Evolutionary conservation across 2,329 filamentous ascomycete species (phyloP).

Genomic region (Tolypocladium ovalisporum): DNA sequence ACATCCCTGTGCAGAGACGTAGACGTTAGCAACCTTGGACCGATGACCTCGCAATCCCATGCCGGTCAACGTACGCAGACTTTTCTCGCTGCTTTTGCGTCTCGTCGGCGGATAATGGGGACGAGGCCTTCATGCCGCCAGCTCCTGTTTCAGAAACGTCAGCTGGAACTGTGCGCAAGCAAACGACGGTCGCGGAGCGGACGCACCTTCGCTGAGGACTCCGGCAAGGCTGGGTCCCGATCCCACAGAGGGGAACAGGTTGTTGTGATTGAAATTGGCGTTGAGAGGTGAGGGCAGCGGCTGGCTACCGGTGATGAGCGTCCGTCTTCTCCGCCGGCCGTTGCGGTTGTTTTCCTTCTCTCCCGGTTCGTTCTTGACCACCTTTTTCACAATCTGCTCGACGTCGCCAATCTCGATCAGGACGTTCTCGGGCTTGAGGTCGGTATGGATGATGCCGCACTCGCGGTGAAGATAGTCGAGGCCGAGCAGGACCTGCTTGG

Average conservation of each 20-base stretch:
- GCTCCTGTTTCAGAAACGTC: slow-evolving; percentile 13
- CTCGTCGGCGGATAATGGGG: slow-evolving; percentile 44
- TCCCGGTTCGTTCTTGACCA: slow-evolving; percentile 67
- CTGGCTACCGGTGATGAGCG: slow-evolving; percentile 93
- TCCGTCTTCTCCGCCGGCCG: slow-evolving; percentile 77
- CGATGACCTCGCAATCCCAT: neutral
- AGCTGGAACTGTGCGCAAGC: slow-evolving; percentile 5
- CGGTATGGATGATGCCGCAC: slow-evolving; percentile 97
- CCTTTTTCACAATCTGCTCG: slow-evolving; percentile 94
- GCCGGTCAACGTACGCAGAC: slow-evolving; percentile 60
- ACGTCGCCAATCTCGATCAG: slow-evolving; percentile 98
- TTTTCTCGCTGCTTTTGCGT: slow-evolving; percentile 80
- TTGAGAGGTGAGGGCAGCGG: slow-evolving; percentile 91
- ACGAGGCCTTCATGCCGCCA: slow-evolving; percentile 30
- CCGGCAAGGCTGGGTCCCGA: slow-evolving; percentile 72
- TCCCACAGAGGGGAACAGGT: slow-evolving; percentile 53
- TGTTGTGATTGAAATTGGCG: slow-evolving; percentile 73
- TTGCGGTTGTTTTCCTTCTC: slow-evolving; percentile 88
- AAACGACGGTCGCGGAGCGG: neutral
- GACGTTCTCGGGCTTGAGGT: slow-evolving; percentile 95
- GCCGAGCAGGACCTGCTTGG: slow-evolving; percentile 91
- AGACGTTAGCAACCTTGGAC: neutral
- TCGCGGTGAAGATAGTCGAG: slow-evolving; percentile 95
- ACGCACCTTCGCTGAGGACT: slow-evolving; percentile 68
- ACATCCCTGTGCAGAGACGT: slow-evolving; percentile 51